phyloP scores from a whole-genome alignment of 345 rosid species.

The Erysimum cheiranthoides region DNA sequence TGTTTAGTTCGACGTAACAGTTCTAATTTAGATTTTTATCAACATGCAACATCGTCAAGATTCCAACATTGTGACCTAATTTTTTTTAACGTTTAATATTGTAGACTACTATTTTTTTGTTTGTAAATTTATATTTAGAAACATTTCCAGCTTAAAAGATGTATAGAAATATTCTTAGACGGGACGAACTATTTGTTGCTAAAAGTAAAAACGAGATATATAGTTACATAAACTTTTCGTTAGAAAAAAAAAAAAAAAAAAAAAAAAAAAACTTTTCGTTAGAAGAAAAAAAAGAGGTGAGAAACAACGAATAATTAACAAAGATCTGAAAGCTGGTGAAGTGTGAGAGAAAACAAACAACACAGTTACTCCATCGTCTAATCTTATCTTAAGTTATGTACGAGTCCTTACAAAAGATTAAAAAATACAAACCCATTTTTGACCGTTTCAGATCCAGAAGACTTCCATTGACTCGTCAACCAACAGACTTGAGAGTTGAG shows the following conservation, averaged over 20 bases:
- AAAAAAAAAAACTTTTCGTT: no score
- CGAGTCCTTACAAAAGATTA: background rate
- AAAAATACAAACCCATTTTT: constrained; percentile 21
- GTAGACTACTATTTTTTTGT: background rate
- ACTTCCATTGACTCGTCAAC: constrained; percentile 36
- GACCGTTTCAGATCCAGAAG: constrained; percentile 28
- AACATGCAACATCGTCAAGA: background rate
- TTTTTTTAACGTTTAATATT: background rate
- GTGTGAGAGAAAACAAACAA: constrained; percentile 39
- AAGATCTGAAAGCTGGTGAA: constrained; percentile 37
- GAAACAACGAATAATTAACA: constrained; percentile 30
- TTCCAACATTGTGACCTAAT: background rate
- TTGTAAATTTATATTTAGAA: background rate
- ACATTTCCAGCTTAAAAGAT: background rate
- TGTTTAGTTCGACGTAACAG: constrained; percentile 1
- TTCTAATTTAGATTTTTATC: background rate
- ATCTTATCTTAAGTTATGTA: constrained; percentile 38
- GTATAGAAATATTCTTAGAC: background rate
- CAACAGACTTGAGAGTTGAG: background rate
- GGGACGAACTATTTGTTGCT: background rate
- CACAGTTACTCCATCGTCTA: constrained; percentile 41
- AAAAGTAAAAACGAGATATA: background rate
- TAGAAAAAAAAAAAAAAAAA: background rate
- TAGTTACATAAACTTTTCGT: background rate
- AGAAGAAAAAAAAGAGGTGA: background rate